Conservation (phyloP, 108 stramenopile species). For the Cyclotella baltica region DNA sequence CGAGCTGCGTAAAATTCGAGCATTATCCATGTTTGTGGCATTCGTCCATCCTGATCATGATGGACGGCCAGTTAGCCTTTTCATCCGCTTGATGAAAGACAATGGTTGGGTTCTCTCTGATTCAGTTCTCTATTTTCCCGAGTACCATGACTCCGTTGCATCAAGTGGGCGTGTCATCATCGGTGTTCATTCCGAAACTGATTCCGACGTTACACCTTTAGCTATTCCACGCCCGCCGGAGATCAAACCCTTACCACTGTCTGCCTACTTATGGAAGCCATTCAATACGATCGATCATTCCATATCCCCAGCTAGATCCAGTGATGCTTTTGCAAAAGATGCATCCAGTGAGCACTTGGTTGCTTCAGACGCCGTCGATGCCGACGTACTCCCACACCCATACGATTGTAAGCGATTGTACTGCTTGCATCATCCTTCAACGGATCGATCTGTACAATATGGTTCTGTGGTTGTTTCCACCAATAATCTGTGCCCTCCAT, state of each 20-base stretch:
- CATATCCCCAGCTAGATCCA: background rate
- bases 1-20: background rate
- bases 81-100: background rate
- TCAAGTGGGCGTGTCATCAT: background rate
- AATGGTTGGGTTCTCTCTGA: background rate
- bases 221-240: background rate
- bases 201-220: background rate
- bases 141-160: background rate
- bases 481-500: conserved; percentile 4
- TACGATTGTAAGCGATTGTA: background rate
- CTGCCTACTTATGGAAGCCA: background rate
- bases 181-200: background rate
- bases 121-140: background rate
- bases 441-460: background rate
- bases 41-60: conserved; percentile 7
- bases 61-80: background rate
- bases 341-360: background rate
- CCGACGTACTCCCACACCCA: background rate
- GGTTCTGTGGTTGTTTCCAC: conserved; percentile 2
- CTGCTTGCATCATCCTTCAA: background rate
- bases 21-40: conserved; percentile 1
- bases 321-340: background rate
- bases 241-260: background rate
- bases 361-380: background rate
- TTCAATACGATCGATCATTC: background rate